These are phyloP conservation scores for Coniochaeta pulveracea DNA, from an alignment of 2,329 filamentous ascomycete species.

Conservation along the genomic window DNA sequence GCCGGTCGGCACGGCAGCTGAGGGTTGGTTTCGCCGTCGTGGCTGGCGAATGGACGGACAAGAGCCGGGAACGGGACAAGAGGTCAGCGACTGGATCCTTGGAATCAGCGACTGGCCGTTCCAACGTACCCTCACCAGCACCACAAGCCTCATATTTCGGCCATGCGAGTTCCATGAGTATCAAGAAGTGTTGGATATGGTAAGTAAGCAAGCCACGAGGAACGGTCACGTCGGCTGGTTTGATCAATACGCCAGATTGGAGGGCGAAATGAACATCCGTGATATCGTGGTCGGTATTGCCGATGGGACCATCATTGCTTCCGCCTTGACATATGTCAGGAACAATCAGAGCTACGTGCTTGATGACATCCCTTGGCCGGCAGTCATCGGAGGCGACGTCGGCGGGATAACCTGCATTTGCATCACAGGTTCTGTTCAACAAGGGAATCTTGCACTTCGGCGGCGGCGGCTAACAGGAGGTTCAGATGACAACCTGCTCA, in stretches of 20 bases:
- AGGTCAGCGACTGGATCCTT: conserved; percentile 42
- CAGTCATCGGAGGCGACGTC: conserved; percentile 34
- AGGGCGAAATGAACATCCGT: conserved; percentile 32
- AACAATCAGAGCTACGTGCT: conserved; percentile 31
- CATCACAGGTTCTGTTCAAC: conserved; percentile 35
- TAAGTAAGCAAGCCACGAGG: conserved; percentile 32
- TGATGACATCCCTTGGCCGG: conserved; percentile 44
- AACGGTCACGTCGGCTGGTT: conserved; percentile 44
- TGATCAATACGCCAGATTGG: conserved; percentile 44
- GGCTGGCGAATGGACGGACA: conserved; percentile 38
- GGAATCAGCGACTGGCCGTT: conserved; percentile 35
- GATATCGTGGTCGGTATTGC: conserved; percentile 45
- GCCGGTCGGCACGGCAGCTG: conserved; percentile 27
- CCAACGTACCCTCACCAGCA: conserved; percentile 18
- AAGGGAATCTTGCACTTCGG: neutral
- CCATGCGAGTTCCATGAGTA: conserved; percentile 34
- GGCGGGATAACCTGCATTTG: conserved; percentile 52
- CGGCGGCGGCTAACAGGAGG: neutral
- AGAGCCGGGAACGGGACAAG: conserved; percentile 33
- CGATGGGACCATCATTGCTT: conserved; percentile 34
- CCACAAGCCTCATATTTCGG: conserved; percentile 30
- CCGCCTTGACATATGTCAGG: conserved; percentile 42
- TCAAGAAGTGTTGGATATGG: conserved; percentile 34
- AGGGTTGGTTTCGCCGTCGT: conserved; percentile 41
- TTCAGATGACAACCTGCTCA: neutral